Evolutionary conservation across 2,329 filamentous ascomycete species (phyloP), one percentile per base, ranked within the genome.

Genomic region (Epicoccum sorghinum): DNA sequence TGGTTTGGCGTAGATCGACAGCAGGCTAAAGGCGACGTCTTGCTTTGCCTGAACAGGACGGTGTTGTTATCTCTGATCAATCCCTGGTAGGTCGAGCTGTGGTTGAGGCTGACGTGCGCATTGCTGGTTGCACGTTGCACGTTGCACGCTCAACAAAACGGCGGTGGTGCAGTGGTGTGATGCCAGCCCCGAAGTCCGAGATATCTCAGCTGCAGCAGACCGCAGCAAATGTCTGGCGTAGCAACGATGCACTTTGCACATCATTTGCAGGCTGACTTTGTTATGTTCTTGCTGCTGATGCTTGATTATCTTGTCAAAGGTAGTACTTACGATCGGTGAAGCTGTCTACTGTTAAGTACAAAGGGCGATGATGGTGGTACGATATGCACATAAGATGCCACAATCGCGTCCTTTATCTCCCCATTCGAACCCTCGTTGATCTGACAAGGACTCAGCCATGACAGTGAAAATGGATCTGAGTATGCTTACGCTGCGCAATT

Each of bases 101-200:
- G 2, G 32, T 14, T 37, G 27, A 24, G 22, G 22, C 18, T 22
- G 10, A 32, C 42, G 18, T 18, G 18, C 18, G 18, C 18, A 29
- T 29, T 37, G 40, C 12, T 13, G 3, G 7, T 47, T 12, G 39
- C 35, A 36, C 13, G 35, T 48, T 41, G 43, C 22, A 33, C 4
- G 44, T 40, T 46, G 9, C 33, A 33, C 22, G 24, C 47, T 52
- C 47, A 52, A 52, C 43, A 47, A 22, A 45, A 44, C n/a, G 18
- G 29, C 39, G n/a, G 48, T 50, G 46, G 46, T 46, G 39, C 37
- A 47, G 57, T 59, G 57, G 57, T 53, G 57, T 61, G 58, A 60
- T 57, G 24, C 38, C 50, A 47, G 38, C 46, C 46, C 35, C 27
- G 36, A 53, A 52, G 42, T 52, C 56, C 56, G 52, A 56, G 37